Evolutionary conservation across 176 grass and related monocot species (phyloP).

Genomic region (Avena sativa): DNA sequence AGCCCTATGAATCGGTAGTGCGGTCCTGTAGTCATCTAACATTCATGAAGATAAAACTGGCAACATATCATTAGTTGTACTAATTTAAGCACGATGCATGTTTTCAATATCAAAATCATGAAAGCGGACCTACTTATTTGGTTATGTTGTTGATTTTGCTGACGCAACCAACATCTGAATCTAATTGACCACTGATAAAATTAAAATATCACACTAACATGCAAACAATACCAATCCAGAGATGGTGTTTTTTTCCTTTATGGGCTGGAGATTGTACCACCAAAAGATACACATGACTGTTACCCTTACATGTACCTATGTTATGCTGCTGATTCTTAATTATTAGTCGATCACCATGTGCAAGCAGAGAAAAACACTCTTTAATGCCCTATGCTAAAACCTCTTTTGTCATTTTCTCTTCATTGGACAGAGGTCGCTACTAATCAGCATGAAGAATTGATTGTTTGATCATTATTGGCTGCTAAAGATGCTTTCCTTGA

Average conservation of each 20-base stretch:
- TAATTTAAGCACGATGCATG: background rate
- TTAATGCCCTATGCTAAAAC: constrained; percentile 27
- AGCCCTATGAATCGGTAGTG: no score
- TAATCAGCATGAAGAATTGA: constrained; percentile 62
- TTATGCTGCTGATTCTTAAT: background rate
- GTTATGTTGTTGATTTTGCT: constrained; percentile 17
- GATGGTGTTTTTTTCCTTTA: background rate
- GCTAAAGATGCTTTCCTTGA: constrained; percentile 74
- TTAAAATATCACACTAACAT: background rate
- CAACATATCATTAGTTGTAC: background rate
- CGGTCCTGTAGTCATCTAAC: background rate
- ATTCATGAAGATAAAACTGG: constrained; percentile 58
- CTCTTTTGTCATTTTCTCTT: constrained; percentile 28
- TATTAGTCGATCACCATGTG: background rate
- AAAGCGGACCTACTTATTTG: constrained; percentile 18
- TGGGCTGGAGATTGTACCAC: background rate
- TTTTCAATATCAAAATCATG: constrained; percentile 9
- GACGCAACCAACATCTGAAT: background rate
- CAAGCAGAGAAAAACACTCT: background rate
- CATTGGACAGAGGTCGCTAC: constrained; percentile 73
- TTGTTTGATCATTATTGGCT: constrained; percentile 70
- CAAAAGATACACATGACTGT: background rate
- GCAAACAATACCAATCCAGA: background rate
- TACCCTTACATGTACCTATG: background rate
- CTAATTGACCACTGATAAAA: constrained; percentile 15